Base-by-base conservation (phyloP, 2,329 filamentous ascomycete genomes). In the Volutella citrinella region DNA sequence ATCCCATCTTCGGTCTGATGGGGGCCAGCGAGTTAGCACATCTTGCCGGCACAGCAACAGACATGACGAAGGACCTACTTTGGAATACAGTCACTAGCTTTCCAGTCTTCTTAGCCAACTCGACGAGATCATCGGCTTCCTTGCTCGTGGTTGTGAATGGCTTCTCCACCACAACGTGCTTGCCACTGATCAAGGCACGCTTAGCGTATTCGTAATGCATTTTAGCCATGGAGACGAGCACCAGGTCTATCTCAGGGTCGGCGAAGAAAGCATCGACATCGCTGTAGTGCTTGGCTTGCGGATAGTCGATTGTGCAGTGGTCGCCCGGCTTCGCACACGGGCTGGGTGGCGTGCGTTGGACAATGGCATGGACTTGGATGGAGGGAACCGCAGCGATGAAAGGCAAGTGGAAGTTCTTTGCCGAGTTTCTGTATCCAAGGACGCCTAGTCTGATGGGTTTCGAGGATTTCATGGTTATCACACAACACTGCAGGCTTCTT, bases 1-100 rank as follows among this genome's bases (percentile, higher is more conserved):
- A 26, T 26, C 24, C 8, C 15, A 26, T 26, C 24, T 26, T 26
- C 24, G 24, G 24, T 26, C 24, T 26, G n/a, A n/a, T n/a, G n/a
- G 24, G 7, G 24, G n/a, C 8, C 7, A 13, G n/a, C 8, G n/a
- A 26, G 15, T 26, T 14, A 26, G 24, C n/a, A 26, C 15, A 9
- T 26, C 15, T 14, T 26, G n/a, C n/a, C n/a, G n/a, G n/a, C n/a
- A n/a, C n/a, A n/a, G n/a, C 24, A 26, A 26, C 24, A 26, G 12
- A 26, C 24, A 7, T 9, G n/a, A 11, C 8, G 12, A 26, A 26
- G 15, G 12, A 13, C 24, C 24, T 26, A 26, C 24, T 26, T 26
- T 26, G 24, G n/a, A 26, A 26, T 11, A 26, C 24, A 7, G 24
- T 13, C 8, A 26, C 24, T 8, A 26, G n/a, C 15, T 26, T 26